Evolutionary conservation across 768 basidiomycete species (phyloP).

Genomic region (Tulasnella sp.): DNA sequence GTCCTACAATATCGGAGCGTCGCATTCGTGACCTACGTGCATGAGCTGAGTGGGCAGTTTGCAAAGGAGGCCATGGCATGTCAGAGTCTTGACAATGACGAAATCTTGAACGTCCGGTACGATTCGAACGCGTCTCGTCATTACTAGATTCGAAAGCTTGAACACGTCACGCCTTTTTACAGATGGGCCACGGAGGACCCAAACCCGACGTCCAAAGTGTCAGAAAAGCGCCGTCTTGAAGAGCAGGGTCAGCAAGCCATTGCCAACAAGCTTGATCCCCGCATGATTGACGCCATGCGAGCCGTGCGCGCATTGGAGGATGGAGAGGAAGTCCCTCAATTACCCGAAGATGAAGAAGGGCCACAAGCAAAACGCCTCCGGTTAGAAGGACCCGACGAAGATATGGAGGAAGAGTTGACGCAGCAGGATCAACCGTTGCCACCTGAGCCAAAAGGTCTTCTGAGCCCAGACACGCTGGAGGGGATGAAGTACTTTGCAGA

Average conservation of each 20-base stretch:
- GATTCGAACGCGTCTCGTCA: slow-evolving; percentile 15
- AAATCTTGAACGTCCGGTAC: slow-evolving; percentile 86
- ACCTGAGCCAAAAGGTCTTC: slow-evolving; percentile 43
- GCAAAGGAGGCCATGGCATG: slow-evolving; percentile 99
- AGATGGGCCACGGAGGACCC: slow-evolving; percentile 98
- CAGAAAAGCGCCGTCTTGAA: slow-evolving; percentile 75
- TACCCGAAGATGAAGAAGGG: slow-evolving; percentile 32
- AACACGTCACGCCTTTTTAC: not conserved
- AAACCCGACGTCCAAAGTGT: slow-evolving; percentile 80
- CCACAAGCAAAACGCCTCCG: slow-evolving; percentile 13
- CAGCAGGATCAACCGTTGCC: slow-evolving; percentile 27
- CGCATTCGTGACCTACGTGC: slow-evolving; percentile 91
- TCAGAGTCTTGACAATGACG: slow-evolving; percentile 93
- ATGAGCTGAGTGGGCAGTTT: slow-evolving; percentile 81
- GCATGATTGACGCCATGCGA: slow-evolving; percentile 81
- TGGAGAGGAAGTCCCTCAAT: slow-evolving; percentile 35
- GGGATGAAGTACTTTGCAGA: slow-evolving; percentile 87
- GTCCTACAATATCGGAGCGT: slow-evolving; percentile 90
- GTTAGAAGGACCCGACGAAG: slow-evolving; percentile 25
- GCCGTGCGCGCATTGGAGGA: slow-evolving; percentile 83
- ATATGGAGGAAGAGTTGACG: slow-evolving; percentile 25
- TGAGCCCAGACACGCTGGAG: slow-evolving; percentile 78
- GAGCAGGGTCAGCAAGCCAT: slow-evolving; percentile 82
- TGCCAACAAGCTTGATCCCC: slow-evolving; percentile 66
- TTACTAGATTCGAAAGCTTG: not conserved